Base-by-base conservation (phyloP, 148 eudicot species). In the Pharnaceum exiguum region DNA sequence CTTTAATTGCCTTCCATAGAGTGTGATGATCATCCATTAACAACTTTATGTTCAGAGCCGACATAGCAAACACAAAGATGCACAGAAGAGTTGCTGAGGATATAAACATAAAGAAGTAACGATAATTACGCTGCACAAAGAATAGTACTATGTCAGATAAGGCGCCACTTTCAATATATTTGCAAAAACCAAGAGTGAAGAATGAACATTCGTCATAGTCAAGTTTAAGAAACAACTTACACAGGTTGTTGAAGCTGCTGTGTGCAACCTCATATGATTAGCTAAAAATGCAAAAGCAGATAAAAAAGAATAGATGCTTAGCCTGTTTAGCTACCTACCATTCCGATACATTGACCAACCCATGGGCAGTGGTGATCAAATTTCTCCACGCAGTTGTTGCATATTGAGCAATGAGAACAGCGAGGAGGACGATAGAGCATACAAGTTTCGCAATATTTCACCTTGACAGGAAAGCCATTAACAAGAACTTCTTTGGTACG, bases 361-460 rank as follows among this genome's bases (percentile, higher is more conserved):
- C 84, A 79, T 46, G 84, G 88, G 64, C 88, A 82, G 53, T 79
- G 88, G 33, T 79, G 88, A 71, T 82, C 88, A 54, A 82, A 79
- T 44, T 72, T 70, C 68, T 82, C 87, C 57, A 79, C 87, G 18
- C 86, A 77, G 50, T 81, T 81, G 57, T 81, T 68, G 40, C 86
- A 82, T 64, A 79, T 71, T 12, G 82, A 79, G 63, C 88, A 82
- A 49, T 82, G 88, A 28, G 88, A 82, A 57, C 88, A 82, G 9
- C 88, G 81, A 45, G 88, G 88, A 44, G 88, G 84, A 6, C 88
- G 82, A 69, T 76, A 82, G 24, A 82, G 46, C 88, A 82, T 82
- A 61, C 88, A 82, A 6, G 88, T 82, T 45, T 82, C 88, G 50
- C 84, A 82, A 46, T 82, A 82, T 62, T 82, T 82, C 29, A 82